Evolutionary conservation across 2,329 filamentous ascomycete species (phyloP).

Genomic region (Conoideocrella luteorostrata): DNA sequence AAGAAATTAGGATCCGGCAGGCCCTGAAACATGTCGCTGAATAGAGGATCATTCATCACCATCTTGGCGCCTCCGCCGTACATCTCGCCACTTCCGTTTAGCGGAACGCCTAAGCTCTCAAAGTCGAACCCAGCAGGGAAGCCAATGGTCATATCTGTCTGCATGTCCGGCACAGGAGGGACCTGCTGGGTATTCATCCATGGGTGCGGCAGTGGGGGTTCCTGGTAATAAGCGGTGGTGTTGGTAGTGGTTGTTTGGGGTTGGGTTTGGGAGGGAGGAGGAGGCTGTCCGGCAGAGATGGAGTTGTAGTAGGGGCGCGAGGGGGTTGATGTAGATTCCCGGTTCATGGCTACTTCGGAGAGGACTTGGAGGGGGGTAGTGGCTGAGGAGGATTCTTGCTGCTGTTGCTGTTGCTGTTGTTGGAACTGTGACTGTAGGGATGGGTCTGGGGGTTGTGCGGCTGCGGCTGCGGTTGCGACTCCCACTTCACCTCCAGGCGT

Average conservation of each 20-base stretch:
- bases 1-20: constrained; percentile 28
- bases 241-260: no score
- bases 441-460: constrained; percentile 10
- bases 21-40: constrained; percentile 30
- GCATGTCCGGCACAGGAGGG: constrained; percentile 5
- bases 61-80: constrained; percentile 29
- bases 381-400: constrained; percentile 18
- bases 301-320: constrained; percentile 15
- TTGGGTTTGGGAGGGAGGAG: constrained; percentile 19
- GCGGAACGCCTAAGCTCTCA: constrained; percentile 21
- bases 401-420: constrained; percentile 8
- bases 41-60: constrained; percentile 34
- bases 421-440: constrained; percentile 8
- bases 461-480: no score
- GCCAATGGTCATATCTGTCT: constrained; percentile 14
- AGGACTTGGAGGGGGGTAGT: constrained; percentile 51
- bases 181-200: constrained; percentile 12
- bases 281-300: constrained; percentile 17
- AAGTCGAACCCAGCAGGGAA: constrained; percentile 23
- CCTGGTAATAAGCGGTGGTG: no score
- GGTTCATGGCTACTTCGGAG: constrained; percentile 48
- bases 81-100: constrained; percentile 18
- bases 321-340: constrained; percentile 21
- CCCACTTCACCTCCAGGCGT: no score
- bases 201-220: constrained; percentile 5